Evolutionary conservation across 441 rosid species (phyloP).

Genomic region (Biscutella laevigata): DNA sequence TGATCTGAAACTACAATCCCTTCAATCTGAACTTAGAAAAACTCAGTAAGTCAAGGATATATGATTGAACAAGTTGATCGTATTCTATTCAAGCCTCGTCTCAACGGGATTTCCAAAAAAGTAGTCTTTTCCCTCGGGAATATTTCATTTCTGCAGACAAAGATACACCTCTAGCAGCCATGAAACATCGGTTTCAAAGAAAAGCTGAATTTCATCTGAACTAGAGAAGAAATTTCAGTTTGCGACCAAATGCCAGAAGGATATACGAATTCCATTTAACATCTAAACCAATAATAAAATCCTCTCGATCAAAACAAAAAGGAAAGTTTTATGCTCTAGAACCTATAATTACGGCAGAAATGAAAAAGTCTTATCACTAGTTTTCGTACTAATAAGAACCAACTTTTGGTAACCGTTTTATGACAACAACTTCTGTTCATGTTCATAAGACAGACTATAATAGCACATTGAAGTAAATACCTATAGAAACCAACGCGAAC

Average conservation of each 20-base stretch:
- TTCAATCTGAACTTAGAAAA: not conserved
- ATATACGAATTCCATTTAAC: not conserved
- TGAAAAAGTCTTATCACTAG: not conserved
- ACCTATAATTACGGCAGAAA: not conserved
- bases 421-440: not conserved
- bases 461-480: conserved; percentile 10
- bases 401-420: no score
- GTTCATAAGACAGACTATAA: not conserved
- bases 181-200: not conserved
- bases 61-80: not conserved
- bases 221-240: not conserved
- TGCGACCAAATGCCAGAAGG: not conserved
- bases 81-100: not conserved
- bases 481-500: not conserved
- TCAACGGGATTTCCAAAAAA: not conserved
- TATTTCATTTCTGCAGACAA: not conserved
- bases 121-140: not conserved
- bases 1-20: not conserved
- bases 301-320: not conserved
- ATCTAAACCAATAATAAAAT: not conserved
- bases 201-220: not conserved
- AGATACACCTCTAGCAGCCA: not conserved
- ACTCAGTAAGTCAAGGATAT: not conserved
- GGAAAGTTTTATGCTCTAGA: not conserved
- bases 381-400: not conserved